phyloP scores from a whole-genome alignment of 192 early-diverging fungal genomes.

The Coemansia aciculifera region DNA sequence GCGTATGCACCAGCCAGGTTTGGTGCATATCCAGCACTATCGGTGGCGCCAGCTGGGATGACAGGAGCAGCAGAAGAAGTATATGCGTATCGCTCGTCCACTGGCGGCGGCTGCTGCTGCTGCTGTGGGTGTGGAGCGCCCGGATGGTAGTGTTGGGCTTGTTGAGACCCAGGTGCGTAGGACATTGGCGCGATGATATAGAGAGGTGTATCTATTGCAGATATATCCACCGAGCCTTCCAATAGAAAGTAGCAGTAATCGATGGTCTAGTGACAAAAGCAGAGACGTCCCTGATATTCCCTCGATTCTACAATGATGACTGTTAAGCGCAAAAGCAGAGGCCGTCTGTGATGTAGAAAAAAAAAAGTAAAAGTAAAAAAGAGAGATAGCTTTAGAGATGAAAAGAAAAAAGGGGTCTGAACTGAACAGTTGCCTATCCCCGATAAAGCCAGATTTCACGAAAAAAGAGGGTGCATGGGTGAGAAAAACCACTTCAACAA shows the following conservation, averaged over 20 bases:
- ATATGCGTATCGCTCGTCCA: slow-evolving; percentile 13
- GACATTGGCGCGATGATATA: slow-evolving; percentile 1
- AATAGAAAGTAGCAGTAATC: slow-evolving; percentile 6
- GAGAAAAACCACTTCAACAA: not conserved
- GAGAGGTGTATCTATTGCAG: not conserved
- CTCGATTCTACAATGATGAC: not conserved
- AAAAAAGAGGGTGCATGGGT: not conserved
- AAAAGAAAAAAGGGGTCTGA: not conserved
- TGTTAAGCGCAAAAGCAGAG: not conserved
- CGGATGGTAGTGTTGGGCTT: slow-evolving; percentile 5
- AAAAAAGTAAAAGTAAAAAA: not conserved
- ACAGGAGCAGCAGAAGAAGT: slow-evolving; percentile 4
- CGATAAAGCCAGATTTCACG: not conserved
- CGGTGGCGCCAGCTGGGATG: not conserved
- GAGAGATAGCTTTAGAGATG: not conserved
- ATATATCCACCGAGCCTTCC: not conserved
- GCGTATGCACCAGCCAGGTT: slow-evolving; percentile 19
- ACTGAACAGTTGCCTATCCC: not conserved
- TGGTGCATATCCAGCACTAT: slow-evolving; percentile 17
- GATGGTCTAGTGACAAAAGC: not conserved
- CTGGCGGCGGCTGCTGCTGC: not conserved
- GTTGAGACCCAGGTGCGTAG: slow-evolving; percentile 14
- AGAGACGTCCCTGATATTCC: not conserved
- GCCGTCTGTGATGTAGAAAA: not conserved
- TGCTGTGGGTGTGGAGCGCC: not conserved